Percentiles rank a stretch among this genome's conserved stretches.
Conservation (phyloP, 495 filamentous ascomycete species). For the Schizothecium vesticola region DNA sequence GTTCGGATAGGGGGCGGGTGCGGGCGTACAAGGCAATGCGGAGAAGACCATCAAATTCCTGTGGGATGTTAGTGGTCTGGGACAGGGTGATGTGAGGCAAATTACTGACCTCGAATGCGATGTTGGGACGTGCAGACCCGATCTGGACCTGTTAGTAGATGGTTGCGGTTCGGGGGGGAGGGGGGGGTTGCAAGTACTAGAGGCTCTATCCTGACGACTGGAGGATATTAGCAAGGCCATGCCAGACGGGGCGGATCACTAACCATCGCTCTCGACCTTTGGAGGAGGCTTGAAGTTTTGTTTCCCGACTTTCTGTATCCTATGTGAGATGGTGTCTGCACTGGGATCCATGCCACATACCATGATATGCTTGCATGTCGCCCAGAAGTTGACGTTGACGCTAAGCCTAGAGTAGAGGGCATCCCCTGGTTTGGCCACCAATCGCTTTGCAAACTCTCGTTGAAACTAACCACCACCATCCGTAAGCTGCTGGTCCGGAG, state of each 20-base stretch:
- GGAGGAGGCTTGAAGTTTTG: conserved; percentile 96
- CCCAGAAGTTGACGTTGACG: conserved; percentile 94
- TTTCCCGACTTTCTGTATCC: conserved; percentile 65
- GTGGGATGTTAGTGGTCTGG: neutral
- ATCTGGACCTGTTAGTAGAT: conserved; percentile 60
- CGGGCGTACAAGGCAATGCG: conserved; percentile 61
- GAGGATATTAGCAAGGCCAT: conserved; percentile 1
- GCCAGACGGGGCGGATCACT: conserved; percentile 38
- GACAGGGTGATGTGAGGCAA: too few relatives aligned
- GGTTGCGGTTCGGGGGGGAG: neutral
- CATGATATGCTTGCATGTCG: conserved; percentile 77
- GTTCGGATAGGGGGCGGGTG: conserved; percentile 41
- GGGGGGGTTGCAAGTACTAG: conserved; percentile 8
- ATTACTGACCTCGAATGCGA: conserved; percentile 61
- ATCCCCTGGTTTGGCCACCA: conserved; percentile 49
- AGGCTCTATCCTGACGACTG: conserved; percentile 30
- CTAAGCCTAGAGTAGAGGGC: conserved; percentile 79
- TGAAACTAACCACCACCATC: conserved; percentile 19
- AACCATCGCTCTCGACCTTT: conserved; percentile 72
- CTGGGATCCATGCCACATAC: conserved; percentile 3
- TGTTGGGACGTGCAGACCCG: conserved; percentile 65
- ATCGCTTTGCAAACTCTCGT: conserved; percentile 31
- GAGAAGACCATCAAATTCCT: conserved; percentile 87
- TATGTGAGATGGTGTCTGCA: neutral
- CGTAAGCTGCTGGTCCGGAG: conserved; percentile 3